Conservation (phyloP, 768 basidiomycete species). For the Phanerodontia chrysosporium region DNA sequence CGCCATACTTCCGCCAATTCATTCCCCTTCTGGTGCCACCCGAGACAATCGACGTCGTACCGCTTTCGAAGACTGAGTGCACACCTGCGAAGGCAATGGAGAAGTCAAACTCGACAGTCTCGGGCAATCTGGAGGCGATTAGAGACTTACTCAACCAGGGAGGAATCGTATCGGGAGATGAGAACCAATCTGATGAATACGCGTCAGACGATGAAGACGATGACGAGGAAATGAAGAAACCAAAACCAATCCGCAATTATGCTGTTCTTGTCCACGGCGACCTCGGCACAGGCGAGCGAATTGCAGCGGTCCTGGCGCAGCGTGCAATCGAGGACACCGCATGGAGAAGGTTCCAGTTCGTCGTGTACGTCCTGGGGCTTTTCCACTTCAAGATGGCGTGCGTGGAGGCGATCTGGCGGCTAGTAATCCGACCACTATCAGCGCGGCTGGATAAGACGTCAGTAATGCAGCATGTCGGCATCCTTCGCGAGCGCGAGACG, state of each 20-base stretch:
- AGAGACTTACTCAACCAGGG: conserved; percentile 20
- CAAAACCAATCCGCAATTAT: not conserved
- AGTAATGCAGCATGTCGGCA: conserved; percentile 12
- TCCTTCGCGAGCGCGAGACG: conserved; percentile 25
- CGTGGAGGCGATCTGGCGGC: conserved; percentile 19
- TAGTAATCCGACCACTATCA: conserved; percentile 6
- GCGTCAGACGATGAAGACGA: no score
- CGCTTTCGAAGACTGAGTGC: conserved; percentile 14
- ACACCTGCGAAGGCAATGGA: conserved; percentile 20
- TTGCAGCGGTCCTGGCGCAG: conserved; percentile 4
- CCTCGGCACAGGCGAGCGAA: conserved; percentile 14
- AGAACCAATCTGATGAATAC: not conserved
- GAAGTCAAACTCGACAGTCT: conserved; percentile 14
- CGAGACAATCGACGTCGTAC: conserved; percentile 16
- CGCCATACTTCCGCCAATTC: conserved; percentile 11
- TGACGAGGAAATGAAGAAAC: not conserved
- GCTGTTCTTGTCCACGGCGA: conserved; percentile 20
- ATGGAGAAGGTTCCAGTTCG: conserved; percentile 25
- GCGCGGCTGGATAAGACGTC: conserved; percentile 13
- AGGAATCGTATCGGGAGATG: conserved; percentile 11
- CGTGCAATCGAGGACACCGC: conserved; percentile 27
- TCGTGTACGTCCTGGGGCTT: conserved; percentile 30
- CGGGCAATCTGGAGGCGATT: conserved; percentile 21
- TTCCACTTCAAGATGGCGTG: conserved; percentile 34
- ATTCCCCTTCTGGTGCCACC: conserved; percentile 7